Conservation (phyloP, 2,329 filamentous ascomycete genomes). For the Ophiosphaerella narmari region DNA sequence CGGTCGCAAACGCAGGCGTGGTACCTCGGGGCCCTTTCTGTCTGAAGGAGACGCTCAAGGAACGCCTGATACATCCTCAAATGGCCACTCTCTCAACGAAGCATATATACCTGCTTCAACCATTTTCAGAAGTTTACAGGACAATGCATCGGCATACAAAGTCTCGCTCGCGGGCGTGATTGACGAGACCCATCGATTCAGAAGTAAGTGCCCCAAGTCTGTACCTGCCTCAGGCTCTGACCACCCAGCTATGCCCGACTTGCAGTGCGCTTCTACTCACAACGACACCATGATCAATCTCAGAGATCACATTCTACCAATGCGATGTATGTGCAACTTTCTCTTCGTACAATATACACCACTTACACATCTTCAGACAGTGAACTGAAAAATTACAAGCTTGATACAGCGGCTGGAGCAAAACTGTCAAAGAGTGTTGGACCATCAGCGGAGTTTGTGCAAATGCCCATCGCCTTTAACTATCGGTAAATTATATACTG, state of each 20-base stretch:
- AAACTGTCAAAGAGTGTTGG: constrained; percentile 71
- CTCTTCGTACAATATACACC: background rate
- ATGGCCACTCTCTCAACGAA: constrained; percentile 1
- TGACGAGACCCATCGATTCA: constrained; percentile 82
- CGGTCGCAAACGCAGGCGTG: constrained; percentile 81
- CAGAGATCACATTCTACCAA: constrained; percentile 70
- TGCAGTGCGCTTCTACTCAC: constrained; percentile 74
- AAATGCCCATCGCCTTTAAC: constrained; percentile 73
- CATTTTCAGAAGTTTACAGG: constrained; percentile 67
- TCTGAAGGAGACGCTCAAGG: constrained; percentile 37
- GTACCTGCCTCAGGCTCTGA: constrained; percentile 15
- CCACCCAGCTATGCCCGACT: constrained; percentile 72
- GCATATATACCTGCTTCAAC: constrained; percentile 35
- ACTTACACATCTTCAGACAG: constrained; percentile 49
- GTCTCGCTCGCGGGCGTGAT: constrained; percentile 74
- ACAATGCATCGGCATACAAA: constrained; percentile 70
- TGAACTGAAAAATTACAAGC: constrained; percentile 66
- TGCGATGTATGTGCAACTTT: constrained; percentile 62
- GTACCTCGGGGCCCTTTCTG: constrained; percentile 67
- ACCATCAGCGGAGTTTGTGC: constrained; percentile 78
- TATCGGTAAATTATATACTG: constrained; percentile 49
- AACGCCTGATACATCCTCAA: background rate
- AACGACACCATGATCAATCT: constrained; percentile 74
- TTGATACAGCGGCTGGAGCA: constrained; percentile 50
- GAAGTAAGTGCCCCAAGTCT: constrained; percentile 56